phyloP scores from a whole-genome alignment of 345 rosid species.

The Pelargonium nanum region DNA sequence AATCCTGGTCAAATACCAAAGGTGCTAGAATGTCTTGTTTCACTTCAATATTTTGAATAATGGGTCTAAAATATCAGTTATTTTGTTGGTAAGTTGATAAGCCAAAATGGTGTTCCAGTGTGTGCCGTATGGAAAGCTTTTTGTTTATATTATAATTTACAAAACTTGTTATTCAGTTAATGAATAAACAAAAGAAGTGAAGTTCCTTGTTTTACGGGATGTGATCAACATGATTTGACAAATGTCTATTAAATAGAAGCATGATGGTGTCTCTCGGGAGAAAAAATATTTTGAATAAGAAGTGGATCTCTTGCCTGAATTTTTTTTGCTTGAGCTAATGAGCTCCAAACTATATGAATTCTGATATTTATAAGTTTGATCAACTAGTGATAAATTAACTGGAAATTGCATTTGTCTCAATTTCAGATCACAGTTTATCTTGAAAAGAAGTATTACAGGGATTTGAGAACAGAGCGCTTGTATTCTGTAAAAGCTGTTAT shows the following conservation, averaged over 20 bases:
- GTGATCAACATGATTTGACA: neutral
- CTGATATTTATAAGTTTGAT: neutral
- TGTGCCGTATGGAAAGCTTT: neutral
- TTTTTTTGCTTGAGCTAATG: neutral
- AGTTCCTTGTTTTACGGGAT: neutral
- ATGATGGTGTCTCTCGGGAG: neutral
- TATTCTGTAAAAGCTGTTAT: slow-evolving; percentile 47
- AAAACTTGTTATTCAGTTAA: neutral
- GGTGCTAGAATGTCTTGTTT: slow-evolving; percentile 16
- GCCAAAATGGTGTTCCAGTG: neutral
- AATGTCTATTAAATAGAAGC: neutral
- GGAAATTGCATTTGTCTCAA: neutral
- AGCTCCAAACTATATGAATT: neutral
- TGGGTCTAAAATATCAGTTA: neutral
- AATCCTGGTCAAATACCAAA: slow-evolving; percentile 71
- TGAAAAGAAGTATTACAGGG: slow-evolving; percentile 74
- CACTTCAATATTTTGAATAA: neutral
- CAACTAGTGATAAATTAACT: neutral
- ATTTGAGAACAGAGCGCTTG: slow-evolving; percentile 57
- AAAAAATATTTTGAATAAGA: too few relatives aligned
- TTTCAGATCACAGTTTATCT: slow-evolving; percentile 58
- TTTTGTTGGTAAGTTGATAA: too few relatives aligned
- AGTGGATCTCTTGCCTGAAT: neutral
- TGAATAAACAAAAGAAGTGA: neutral
- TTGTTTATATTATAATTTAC: neutral